Conservation (phyloP, 2,329 filamentous ascomycete genomes). For the Arthrobotrys pseudoclavata region DNA sequence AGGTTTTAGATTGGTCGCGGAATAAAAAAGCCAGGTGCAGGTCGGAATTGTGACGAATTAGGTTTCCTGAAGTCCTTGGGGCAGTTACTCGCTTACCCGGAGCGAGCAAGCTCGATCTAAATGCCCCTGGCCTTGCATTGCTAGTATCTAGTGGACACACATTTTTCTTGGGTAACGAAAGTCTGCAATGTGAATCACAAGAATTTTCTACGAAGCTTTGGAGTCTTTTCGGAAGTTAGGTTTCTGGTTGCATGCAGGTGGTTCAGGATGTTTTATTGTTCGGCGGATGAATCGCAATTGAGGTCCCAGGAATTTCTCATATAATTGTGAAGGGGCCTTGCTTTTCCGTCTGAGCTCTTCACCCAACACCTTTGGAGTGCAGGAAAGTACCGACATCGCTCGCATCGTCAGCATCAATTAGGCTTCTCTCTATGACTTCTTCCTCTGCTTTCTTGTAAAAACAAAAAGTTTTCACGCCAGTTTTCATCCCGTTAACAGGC, state of each 20-base stretch:
- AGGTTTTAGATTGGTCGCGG: constrained; percentile 35
- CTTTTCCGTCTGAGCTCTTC: constrained; percentile 5
- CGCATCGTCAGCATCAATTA: constrained; percentile 15
- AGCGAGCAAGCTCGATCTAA: constrained; percentile 37
- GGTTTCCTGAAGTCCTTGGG: constrained; percentile 28
- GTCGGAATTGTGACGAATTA: constrained; percentile 59
- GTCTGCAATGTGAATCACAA: constrained; percentile 44
- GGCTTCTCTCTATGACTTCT: constrained; percentile 22
- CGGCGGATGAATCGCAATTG: constrained; percentile 16
- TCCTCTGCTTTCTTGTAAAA: constrained; percentile 5
- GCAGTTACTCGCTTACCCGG: constrained; percentile 44
- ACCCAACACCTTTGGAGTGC: constrained; percentile 10
- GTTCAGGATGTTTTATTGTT: constrained; percentile 17
- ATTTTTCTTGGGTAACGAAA: constrained; percentile 23
- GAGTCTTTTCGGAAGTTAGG: constrained; percentile 22
- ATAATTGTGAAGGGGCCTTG: constrained; percentile 19
- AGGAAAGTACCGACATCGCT: constrained; percentile 16
- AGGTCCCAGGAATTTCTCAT: constrained; percentile 6
- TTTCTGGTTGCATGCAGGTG: constrained; percentile 5
- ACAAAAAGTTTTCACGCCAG: neutral
- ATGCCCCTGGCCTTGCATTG: constrained; percentile 33
- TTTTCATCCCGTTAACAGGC: constrained; percentile 21
- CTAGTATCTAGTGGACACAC: constrained; percentile 8
- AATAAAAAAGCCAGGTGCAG: constrained; percentile 53
- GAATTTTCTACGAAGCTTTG: constrained; percentile 33